Conservation (phyloP, 208 protist species). For the Herpetomonas samuelpessoai region DNA sequence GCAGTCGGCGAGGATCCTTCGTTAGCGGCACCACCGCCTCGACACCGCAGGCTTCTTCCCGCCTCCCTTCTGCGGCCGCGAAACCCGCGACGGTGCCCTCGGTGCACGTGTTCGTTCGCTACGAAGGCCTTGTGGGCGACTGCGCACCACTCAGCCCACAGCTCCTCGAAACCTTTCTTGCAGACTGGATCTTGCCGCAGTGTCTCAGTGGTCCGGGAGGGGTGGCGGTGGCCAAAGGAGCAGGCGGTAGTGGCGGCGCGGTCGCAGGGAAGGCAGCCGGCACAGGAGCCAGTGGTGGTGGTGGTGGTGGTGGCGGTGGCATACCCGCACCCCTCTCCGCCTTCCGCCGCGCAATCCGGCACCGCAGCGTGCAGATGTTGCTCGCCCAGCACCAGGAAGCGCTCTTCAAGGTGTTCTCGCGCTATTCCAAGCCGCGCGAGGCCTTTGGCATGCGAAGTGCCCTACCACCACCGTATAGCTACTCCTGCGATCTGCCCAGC, state of each 20-base stretch:
- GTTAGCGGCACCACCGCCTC: neutral
- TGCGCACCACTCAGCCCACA: neutral
- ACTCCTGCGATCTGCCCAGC: slow-evolving; percentile 1
- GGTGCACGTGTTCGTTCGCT: neutral
- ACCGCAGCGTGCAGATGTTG: slow-evolving; percentile 18
- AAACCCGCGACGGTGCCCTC: no score
- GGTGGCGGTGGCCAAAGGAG: no score
- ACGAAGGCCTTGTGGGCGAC: neutral
- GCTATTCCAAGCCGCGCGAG: slow-evolving; percentile 51
- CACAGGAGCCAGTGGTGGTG: neutral
- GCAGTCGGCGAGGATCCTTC: neutral
- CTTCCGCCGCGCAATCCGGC: slow-evolving; percentile 16
- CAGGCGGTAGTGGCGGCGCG: no score
- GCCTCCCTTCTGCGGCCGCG: no score
- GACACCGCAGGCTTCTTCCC: no score
- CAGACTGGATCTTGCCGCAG: slow-evolving; percentile 19
- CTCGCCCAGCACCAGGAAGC: slow-evolving; percentile 37
- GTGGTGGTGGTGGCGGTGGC: neutral
- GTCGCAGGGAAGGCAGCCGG: neutral
- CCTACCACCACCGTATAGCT: slow-evolving; percentile 45
- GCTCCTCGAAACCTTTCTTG: slow-evolving; percentile 14
- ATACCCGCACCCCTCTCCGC: slow-evolving; percentile 4
- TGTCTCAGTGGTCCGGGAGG: slow-evolving; percentile 21
- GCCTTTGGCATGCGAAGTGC: slow-evolving; percentile 43
- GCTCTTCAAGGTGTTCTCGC: slow-evolving; percentile 41